Evolutionary conservation across 2,329 filamentous ascomycete genomes (phyloP), one percentile per base, ranked within the genome.

Genomic region (Zasmidium cellare): DNA sequence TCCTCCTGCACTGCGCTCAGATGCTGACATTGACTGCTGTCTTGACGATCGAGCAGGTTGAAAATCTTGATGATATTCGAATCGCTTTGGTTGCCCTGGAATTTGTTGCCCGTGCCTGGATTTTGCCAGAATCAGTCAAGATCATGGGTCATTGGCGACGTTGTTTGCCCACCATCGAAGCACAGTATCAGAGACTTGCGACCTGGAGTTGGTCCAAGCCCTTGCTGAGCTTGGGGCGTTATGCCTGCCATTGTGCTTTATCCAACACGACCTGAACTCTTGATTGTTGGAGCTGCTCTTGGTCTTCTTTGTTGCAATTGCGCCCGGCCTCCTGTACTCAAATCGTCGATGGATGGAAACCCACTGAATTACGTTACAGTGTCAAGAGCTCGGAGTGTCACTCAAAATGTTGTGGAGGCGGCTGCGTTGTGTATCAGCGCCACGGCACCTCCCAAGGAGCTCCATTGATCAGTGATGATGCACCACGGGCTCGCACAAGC

Each of bases 31-130:
- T 90, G 86, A 56, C 85, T 81, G 20, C 78, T 77, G 0, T 84
- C 82, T 6, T 82, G 83, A 3, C 87, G 80, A 64, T 90, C 86
- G 1, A 90, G 75, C 80, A 88, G 88, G 38, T 88, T 89, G 60
- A 89, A 89, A 11, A 90, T 87, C 67, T 89, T 89, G 59, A 90
- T 74, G 65, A 90, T 56, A 22, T 56, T 51, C 18, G 45, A 50
- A 38, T 56, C 53, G 18, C 53, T 48, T 11, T 56, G 20, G 23
- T 46, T 51, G 12, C 53, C 53, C 18, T 35, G 53, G 38, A 51
- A 51, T 11, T 56, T 51, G 46, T 56, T 51, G 3, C 53, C 53
- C 1, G 53, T 56, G 2, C 53, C 49, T 51, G 28, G 25, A 28
- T 28, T 5, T 11, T 5, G 11, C 6, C 25, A 28, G 25, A 5